Base-by-base conservation (phyloP, 257 asterid genomes). In the Ocimum tenuiflorum region DNA sequence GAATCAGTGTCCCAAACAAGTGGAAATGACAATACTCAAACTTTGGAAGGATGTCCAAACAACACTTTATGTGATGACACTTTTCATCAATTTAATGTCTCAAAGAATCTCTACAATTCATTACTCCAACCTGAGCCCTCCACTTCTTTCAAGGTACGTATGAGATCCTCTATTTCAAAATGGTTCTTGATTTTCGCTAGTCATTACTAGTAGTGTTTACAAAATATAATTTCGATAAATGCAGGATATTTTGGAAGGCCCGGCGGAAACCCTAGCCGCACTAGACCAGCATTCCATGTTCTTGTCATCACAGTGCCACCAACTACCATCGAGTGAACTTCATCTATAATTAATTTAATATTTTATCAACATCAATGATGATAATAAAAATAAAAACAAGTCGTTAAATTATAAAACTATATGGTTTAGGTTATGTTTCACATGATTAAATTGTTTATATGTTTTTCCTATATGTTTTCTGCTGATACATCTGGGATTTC, bases 1-100 rank as follows among this genome's bases (percentile, higher is more conserved):
- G 84, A 82, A 3, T 76, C 80, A 0, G 78, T 79, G 14, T 82
- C 87, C 8, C 84, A 79, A 38, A 73, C 82, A 48, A 73, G 80
- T 69, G 81, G 82, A 22, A 79, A 82, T 8, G 80, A 82, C 57
- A 73, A 73, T 45, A 72, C 53, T 61, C 80, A 79, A 49, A 73
- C 68, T 29, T 52, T 68, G 1, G 83, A 81, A 57, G 83, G 61
- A 63, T 72, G 75, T 42, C 74, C 65, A 20, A 75, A 59, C 49
- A 72, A 63, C 64, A 48, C 55, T 58, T 58, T 52, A 7, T 73
- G 39, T n/a, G 74, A 69, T 23, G 78, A 72, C 1, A 58, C 45
- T 20, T 78, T 73, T 70, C 79, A 75, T 23, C 82, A 73, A 5
- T 69, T 72, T n/a, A 52, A 72, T 68, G 58, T 69, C 13, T 65